Base-by-base conservation (phyloP, 257 asterid species). In the Leptodermis oblonga region DNA sequence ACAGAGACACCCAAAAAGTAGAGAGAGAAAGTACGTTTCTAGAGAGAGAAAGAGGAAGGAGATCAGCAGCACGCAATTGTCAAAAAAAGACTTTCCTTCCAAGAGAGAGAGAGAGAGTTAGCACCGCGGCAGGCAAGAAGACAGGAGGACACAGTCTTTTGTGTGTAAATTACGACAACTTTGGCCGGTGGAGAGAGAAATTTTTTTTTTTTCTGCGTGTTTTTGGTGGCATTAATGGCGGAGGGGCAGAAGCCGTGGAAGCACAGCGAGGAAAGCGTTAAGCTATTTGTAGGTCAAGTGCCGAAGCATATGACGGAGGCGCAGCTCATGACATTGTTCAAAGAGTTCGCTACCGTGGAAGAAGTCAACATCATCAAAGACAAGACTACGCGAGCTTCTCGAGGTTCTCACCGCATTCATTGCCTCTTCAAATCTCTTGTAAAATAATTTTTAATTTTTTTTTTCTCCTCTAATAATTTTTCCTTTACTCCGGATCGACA, bases 231-330 rank as follows among this genome's bases (percentile, higher is more conserved):
- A 51, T 70, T 71, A 84, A 90, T 90, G 97, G 96, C 96, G 93
- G 97, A 86, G 78, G 80, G 60, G 70, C 75, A 75, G 25, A 58
- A 61, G 37, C 69, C 51, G 74, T 51, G 63, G 68, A 61, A 75
- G 74, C 80, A 78, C 68, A 86, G 86, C 62, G 86, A 77, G 23
- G 96, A 91, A 74, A 84, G 97, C 81, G 98, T 94, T 77, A 94
- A 94, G 95, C 84, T 94, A 76, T 94, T 94, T 75, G 98, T 89
- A 5, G 99, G 99, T 62, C 99, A 94, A 82, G 97, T 91, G 79
- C 97, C 99, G 58, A 94, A 89, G 85, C 79, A 85, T 72, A 87
- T 87, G 96, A 83, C 84, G 77, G 97, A 94, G 82, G 79, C 82
- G 67, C 86, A 94, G 86, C 87, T 94, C 23, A 82, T 80, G 69